Percentiles rank a stretch among this genome's conserved stretches.
These are phyloP conservation scores for Boeremia lycopersici DNA, from an alignment of 2,329 filamentous ascomycete genomes.

Conservation along the genomic window DNA sequence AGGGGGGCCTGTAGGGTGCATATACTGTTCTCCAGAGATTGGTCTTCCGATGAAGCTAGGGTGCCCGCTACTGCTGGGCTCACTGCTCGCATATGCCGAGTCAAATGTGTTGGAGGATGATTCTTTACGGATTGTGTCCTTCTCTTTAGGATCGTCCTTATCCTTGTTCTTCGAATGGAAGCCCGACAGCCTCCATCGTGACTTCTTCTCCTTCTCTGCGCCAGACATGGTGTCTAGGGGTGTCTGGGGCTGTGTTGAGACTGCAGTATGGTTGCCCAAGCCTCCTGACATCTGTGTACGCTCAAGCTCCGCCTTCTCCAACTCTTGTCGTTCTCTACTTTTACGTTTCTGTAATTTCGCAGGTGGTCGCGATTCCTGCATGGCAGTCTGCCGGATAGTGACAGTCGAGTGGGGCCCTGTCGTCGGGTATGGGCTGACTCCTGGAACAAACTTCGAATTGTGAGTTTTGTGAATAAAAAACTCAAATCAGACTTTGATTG, in stretches of 20 bases:
- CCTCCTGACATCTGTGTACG: conserved; percentile 26
- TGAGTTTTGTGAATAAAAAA: not conserved
- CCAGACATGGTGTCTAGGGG: conserved; percentile 26
- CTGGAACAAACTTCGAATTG: not conserved
- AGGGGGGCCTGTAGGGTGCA: conserved; percentile 22
- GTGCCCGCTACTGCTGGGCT: conserved; percentile 38
- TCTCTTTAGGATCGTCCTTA: conserved; percentile 24
- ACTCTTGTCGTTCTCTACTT: conserved; percentile 38
- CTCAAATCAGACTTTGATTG: not conserved
- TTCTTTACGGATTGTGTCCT: conserved; percentile 19
- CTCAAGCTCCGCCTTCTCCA: conserved; percentile 16
- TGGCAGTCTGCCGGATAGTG: conserved; percentile 8
- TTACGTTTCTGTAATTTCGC: conserved; percentile 43
- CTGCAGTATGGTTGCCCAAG: conserved; percentile 22
- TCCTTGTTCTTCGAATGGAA: conserved; percentile 46
- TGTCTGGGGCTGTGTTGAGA: conserved; percentile 25
- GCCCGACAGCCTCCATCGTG: conserved; percentile 46
- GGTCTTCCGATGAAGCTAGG: conserved; percentile 41
- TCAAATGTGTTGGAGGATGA: conserved; percentile 29
- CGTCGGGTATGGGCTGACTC: not conserved
- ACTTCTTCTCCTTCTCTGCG: conserved; percentile 43
- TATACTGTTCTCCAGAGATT: conserved; percentile 36
- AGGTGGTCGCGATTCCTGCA: conserved; percentile 33
- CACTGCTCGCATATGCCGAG: conserved; percentile 44
- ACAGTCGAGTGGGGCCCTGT: not conserved